A percentile compares a stretch with the other conserved stretches of the same genome.
Conservation (phyloP, 2,329 filamentous ascomycete genomes). For the Meredithiella fracta region DNA sequence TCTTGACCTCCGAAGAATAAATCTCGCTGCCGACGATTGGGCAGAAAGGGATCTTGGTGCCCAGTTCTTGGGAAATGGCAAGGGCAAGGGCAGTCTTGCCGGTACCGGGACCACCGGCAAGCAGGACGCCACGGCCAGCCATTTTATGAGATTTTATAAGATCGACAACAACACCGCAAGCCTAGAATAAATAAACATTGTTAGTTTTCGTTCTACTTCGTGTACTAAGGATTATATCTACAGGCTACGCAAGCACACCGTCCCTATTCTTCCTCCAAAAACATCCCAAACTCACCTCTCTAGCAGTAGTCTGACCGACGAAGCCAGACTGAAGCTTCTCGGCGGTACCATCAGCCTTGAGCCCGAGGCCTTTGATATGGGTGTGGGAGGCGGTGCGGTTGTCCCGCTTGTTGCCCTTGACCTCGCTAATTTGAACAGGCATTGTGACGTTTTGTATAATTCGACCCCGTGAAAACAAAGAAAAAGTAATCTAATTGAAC, state of each 20-base stretch:
- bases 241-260: too few species aligned
- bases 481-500: not conserved
- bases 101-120: conserved; percentile 87
- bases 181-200: conserved; percentile 31
- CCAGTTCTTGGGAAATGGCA: conserved; percentile 89
- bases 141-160: conserved; percentile 94
- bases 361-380: conserved; percentile 87
- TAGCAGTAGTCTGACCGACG: conserved; percentile 70
- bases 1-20: conserved; percentile 97
- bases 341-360: conserved; percentile 71
- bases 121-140: conserved; percentile 81
- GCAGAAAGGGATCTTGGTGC: conserved; percentile 96
- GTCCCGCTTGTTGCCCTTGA: conserved; percentile 86
- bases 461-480: not conserved
- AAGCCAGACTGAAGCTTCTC: conserved; percentile 70
- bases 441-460: conserved; percentile 27
- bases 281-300: conserved; percentile 69
- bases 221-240: not conserved
- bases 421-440: conserved; percentile 74
- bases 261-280: too few species aligned
- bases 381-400: conserved; percentile 93
- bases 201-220: not conserved
- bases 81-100: conserved; percentile 94
- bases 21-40: conserved; percentile 96
- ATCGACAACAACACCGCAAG: conserved; percentile 89